Evolutionary conservation across 2,329 filamentous ascomycete genomes (phyloP).

Genomic region (Arthroderma sp.): DNA sequence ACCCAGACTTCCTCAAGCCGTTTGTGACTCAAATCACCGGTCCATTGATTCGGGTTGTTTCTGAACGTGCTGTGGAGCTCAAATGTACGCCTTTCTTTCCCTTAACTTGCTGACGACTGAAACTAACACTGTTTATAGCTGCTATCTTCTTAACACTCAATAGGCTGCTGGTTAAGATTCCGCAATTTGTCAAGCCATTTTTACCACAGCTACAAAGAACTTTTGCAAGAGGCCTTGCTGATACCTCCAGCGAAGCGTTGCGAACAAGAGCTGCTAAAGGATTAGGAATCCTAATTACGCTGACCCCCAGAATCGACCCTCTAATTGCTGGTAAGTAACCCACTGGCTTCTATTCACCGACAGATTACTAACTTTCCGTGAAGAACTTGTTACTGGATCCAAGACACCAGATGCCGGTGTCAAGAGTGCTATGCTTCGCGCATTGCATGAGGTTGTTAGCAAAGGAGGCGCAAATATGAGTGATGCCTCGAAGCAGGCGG

Average conservation of each 20-base stretch:
- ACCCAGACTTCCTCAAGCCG: conserved; percentile 72
- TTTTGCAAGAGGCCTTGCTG: conserved; percentile 89
- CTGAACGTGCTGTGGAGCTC: conserved; percentile 88
- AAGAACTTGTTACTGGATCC: conserved; percentile 82
- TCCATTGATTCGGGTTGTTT: conserved; percentile 92
- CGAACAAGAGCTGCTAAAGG: conserved; percentile 84
- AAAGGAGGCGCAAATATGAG: conserved; percentile 94
- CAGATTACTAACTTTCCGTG: conserved; percentile 18
- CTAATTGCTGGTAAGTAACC: conserved; percentile 50
- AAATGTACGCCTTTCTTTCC: conserved; percentile 40
- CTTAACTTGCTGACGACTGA: too few relatives aligned
- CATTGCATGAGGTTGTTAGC: conserved; percentile 88
- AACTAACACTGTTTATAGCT: conserved; percentile 33
- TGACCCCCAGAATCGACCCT: conserved; percentile 89
- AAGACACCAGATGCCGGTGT: conserved; percentile 82
- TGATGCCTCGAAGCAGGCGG: conserved; percentile 72
- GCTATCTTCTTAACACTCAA: conserved; percentile 90
- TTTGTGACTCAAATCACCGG: conserved; percentile 97
- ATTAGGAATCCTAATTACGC: conserved; percentile 84
- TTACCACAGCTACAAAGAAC: conserved; percentile 90
- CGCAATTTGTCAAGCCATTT: conserved; percentile 88
- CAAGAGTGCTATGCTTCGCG: conserved; percentile 91
- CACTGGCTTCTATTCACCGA: not conserved
- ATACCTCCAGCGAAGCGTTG: conserved; percentile 78
- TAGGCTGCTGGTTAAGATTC: conserved; percentile 92